phyloP scores from a whole-genome alignment of 2,329 filamentous ascomycete species.

The Nemania sp. region DNA sequence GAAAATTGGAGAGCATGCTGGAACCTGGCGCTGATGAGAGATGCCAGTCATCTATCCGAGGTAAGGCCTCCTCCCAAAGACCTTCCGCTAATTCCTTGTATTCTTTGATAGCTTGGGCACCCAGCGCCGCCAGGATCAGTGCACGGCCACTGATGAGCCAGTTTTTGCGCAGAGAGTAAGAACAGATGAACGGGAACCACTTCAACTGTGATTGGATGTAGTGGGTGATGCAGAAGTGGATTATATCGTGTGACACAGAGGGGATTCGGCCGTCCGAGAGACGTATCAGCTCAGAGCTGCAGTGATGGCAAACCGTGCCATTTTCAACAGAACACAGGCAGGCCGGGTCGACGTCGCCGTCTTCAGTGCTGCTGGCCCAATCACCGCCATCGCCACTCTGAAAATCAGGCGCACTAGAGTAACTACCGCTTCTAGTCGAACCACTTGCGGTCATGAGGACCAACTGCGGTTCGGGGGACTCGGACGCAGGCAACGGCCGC shows the following conservation, averaged over 20 bases:
- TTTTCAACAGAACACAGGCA: slow-evolving; percentile 11
- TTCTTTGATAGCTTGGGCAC: slow-evolving; percentile 15
- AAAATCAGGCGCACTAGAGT: background rate
- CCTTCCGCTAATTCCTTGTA: slow-evolving; percentile 8
- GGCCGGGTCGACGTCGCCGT: background rate
- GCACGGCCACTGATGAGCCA: slow-evolving; percentile 18
- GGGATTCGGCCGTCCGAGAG: slow-evolving; percentile 10
- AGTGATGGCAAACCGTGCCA: slow-evolving; percentile 13
- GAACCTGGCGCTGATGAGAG: background rate
- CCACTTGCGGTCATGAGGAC: background rate
- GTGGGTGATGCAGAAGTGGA: slow-evolving; percentile 20
- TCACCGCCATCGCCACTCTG: background rate
- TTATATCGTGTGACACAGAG: slow-evolving; percentile 1
- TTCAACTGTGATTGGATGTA: slow-evolving; percentile 20
- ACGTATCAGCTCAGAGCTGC: slow-evolving; percentile 12
- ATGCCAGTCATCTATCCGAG: background rate
- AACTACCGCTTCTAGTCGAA: background rate
- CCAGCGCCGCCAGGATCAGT: slow-evolving; percentile 15
- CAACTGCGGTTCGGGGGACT: background rate
- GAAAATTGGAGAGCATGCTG: slow-evolving; percentile 3
- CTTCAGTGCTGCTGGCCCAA: background rate
- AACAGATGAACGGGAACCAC: slow-evolving; percentile 17
- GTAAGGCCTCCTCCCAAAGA: slow-evolving; percentile 9
- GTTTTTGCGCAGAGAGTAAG: slow-evolving; percentile 6
- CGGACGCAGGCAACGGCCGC: background rate